These are phyloP conservation scores for Aaosphaeria arxii DNA, from an alignment of 2,329 filamentous ascomycete species.

Conservation along the genomic window DNA sequence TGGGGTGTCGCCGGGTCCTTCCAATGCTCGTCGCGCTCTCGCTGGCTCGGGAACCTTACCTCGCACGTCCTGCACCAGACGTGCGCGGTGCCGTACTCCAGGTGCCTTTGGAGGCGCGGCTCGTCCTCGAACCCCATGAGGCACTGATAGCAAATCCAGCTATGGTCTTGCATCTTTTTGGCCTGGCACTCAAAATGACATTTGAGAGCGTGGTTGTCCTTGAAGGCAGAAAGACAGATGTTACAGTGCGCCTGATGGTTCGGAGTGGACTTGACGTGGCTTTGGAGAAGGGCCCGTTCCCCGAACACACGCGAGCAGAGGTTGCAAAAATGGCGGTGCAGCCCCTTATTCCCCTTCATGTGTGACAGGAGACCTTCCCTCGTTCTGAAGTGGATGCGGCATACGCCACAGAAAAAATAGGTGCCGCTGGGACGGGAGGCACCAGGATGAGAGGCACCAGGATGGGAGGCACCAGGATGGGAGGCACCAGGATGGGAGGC, in stretches of 20 bases:
- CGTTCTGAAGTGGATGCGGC: conserved; percentile 17
- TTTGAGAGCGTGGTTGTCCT: conserved; percentile 26
- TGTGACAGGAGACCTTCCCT: conserved; percentile 22
- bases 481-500: no score
- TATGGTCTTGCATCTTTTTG: conserved; percentile 11
- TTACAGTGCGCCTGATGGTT: conserved; percentile 30
- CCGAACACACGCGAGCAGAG: conserved; percentile 34
- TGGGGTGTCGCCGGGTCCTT: conserved; percentile 19
- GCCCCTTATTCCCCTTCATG: conserved; percentile 9
- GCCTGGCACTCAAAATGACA: conserved; percentile 24
- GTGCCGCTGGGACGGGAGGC: no score
- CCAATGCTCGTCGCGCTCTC: conserved; percentile 33
- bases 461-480: no score
- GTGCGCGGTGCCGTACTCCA: conserved; percentile 23
- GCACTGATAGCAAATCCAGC: conserved; percentile 25
- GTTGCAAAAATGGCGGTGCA: conserved; percentile 32
- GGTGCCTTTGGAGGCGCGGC: conserved; percentile 19
- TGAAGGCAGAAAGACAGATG: conserved; percentile 32
- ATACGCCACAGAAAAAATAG: conserved; percentile 21
- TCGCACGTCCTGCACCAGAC: conserved; percentile 27
- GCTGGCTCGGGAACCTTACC: conserved; percentile 24
- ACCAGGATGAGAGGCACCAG: no score
- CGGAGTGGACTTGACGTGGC: conserved; percentile 28
- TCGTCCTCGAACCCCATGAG: conserved; percentile 21
- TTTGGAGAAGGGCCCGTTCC: conserved; percentile 32